Percentiles rank a stretch among this genome's conserved stretches.
Conservation (phyloP, 2,329 filamentous ascomycete genomes). For the Colletotrichum sp. region DNA sequence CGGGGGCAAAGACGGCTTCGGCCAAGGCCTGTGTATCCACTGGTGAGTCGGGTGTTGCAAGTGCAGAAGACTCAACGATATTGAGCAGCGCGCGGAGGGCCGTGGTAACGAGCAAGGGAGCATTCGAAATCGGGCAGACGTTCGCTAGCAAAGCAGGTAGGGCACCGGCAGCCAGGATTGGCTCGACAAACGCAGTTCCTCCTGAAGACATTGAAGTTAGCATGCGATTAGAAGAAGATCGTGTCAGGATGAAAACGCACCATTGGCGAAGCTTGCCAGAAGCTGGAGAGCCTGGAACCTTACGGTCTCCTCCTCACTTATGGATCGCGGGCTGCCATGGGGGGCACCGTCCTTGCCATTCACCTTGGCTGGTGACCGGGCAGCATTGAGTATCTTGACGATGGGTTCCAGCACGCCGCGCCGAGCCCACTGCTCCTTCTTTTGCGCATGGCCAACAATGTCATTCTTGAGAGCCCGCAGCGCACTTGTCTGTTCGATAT, state of each 20-base stretch:
- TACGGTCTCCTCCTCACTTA: constrained; percentile 69
- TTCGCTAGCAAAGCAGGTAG: constrained; percentile 74
- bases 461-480: constrained; percentile 85
- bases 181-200: constrained; percentile 78
- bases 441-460: constrained; percentile 83
- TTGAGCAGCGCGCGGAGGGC: constrained; percentile 77
- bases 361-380: constrained; percentile 33
- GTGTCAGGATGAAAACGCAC: constrained; percentile 49
- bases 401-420: constrained; percentile 70
- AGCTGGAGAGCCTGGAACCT: constrained; percentile 83
- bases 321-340: constrained; percentile 25
- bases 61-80: constrained; percentile 68
- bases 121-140: constrained; percentile 68
- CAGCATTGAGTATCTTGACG: constrained; percentile 49
- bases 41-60: constrained; percentile 56
- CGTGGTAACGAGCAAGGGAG: constrained; percentile 71
- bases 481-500: constrained; percentile 59
- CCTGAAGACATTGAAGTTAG: constrained; percentile 51
- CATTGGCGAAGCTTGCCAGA: constrained; percentile 83
- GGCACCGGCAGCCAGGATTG: constrained; percentile 71
- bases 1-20: constrained; percentile 62
- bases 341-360: constrained; percentile 44
- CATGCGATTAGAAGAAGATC: not conserved
- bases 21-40: constrained; percentile 59
- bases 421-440: constrained; percentile 80